These are phyloP conservation scores for Xylaria cubensis DNA, from an alignment of 495 filamentous ascomycete species.

Conservation along the genomic window DNA sequence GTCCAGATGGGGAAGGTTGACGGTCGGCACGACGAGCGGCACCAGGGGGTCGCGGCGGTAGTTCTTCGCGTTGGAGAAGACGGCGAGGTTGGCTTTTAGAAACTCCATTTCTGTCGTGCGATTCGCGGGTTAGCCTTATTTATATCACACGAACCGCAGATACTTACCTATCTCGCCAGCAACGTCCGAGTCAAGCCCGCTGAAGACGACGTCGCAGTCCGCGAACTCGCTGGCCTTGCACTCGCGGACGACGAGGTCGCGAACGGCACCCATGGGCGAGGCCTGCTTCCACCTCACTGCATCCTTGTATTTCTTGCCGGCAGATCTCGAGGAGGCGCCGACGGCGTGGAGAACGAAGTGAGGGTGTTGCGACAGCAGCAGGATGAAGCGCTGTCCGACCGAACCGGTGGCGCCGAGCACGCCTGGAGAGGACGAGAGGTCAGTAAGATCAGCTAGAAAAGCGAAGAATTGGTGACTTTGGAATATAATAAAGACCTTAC, in stretches of 20 bases:
- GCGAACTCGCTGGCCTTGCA: slow-evolving; percentile 76
- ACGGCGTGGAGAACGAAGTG: slow-evolving; percentile 76
- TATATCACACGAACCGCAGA: background rate
- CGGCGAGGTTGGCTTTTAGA: slow-evolving; percentile 74
- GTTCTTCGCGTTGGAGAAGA: slow-evolving; percentile 93
- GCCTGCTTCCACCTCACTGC: slow-evolving; percentile 87
- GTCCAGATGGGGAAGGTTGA: slow-evolving; percentile 79
- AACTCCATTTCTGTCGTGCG: slow-evolving; percentile 71
- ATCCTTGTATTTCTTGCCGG: slow-evolving; percentile 83
- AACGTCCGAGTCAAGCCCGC: slow-evolving; percentile 82
- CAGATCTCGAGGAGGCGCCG: slow-evolving; percentile 79
- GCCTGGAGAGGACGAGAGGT: slow-evolving; percentile 45
- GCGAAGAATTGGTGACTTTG: background rate
- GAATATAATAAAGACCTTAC: slow-evolving; percentile 38
- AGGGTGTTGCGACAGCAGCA: slow-evolving; percentile 80
- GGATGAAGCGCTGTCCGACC: slow-evolving; percentile 85
- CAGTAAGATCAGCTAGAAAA: background rate
- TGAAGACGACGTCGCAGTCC: slow-evolving; percentile 90
- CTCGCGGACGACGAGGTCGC: slow-evolving; percentile 73
- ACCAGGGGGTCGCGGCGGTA: slow-evolving; percentile 81
- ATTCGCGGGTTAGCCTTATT: background rate
- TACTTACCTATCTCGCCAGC: slow-evolving; percentile 76
- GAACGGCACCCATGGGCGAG: slow-evolving; percentile 71
- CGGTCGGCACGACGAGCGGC: slow-evolving; percentile 85
- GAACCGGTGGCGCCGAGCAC: slow-evolving; percentile 79